Evolutionary conservation across 176 grass and related monocot species (phyloP), one percentile per base, ranked within the genome.

Genomic region (Eremochloa ophiuroides): DNA sequence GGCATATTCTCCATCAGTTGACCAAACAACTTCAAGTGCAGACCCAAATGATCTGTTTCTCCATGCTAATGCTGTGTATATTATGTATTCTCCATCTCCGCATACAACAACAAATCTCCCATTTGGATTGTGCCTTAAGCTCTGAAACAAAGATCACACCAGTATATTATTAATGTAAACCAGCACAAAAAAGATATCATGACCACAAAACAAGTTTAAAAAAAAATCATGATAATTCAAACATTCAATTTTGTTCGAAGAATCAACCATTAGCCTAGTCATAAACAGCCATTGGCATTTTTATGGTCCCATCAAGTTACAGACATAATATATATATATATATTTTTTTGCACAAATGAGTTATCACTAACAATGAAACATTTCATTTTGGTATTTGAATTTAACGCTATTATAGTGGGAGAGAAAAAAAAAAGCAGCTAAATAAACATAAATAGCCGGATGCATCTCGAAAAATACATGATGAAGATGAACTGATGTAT

Each of bases 81-180:
- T 99, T 74, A 99, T 93, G 88, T 95, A 99, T 84, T 99, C 96
- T 73, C 96, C 96, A 82, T 99, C 96, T 88, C 96, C 96, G 90
- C 96, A 95, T 53, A 95, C 96, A 80, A 95, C 93, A 89, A 99
- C 96, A 88, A 99, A 99, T 82, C 96, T 89, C 40, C 96, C 96
- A 74, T 95, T 99, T 4, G 96, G 96, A 62, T 99, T 99, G 86
- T 99, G 96, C 91, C 82, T 91, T 87, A 99, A 99, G 64, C 85
- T 99, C 96, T 99, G 93, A 72, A 89, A 89, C 41, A 69, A 78
- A 76, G 44, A 67, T 40, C 66, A n/a, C 31, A 73, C 35, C 60
- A 66, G 28, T 71, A 46, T 73, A n/a, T 47, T 77, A 71, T 20
- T 47, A 72, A 86, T 23, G 5, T n/a, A 81, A 72, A 65, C 25